Evolutionary conservation across 1,284 basidiomycete genomes (phyloP), one percentile per base, ranked within the genome.

Genomic region (Schizophyllum amplum): DNA sequence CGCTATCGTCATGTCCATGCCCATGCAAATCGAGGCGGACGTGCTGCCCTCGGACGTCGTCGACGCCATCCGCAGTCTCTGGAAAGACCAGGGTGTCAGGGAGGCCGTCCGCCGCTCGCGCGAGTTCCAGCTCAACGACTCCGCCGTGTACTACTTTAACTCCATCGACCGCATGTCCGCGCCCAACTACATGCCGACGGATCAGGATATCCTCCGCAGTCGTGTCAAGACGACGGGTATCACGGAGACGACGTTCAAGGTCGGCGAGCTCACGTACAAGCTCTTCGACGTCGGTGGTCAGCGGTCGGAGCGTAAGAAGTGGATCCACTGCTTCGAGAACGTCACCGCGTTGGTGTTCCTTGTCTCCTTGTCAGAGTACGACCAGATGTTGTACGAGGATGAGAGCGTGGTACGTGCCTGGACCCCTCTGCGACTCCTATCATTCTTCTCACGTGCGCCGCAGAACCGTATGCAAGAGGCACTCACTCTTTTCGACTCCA

Each of bases 381-480:
- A 96, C 69, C 92, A 94, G 75, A 89, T 92, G 83, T 74, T 95
- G 65, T 94, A 94, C 69, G 92, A 95, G 71, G 92, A 94, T 71
- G 91, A 94, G 78, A 90, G 86, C 61, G 90, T 94, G 73, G 92
- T 90, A 79, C 60, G 88, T 82, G 46, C 56, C 52, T 4, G 52
- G 58, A 55, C 53, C 54, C 42, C 55, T 50, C 54, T 24, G 17
- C 21, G 21, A 57, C n/a, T 23, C 24, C 53, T 57, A 13, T 23
- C 21, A 1, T 26, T 47, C 9, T 47, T 23, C 24, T 56, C 49
- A 57, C 52, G 46, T 52, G 51, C 13, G 58, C 46, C 58, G 51
- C 58, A 91, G 90, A 94, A 95, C 75, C 92, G 94, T 64, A 97
- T 98, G 94, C 91, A 94, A 76, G 94, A 97, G 73, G 92, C 94